These are phyloP conservation scores for Citrus maxima DNA, from an alignment of 345 rosid species.

Conservation along the genomic window DNA sequence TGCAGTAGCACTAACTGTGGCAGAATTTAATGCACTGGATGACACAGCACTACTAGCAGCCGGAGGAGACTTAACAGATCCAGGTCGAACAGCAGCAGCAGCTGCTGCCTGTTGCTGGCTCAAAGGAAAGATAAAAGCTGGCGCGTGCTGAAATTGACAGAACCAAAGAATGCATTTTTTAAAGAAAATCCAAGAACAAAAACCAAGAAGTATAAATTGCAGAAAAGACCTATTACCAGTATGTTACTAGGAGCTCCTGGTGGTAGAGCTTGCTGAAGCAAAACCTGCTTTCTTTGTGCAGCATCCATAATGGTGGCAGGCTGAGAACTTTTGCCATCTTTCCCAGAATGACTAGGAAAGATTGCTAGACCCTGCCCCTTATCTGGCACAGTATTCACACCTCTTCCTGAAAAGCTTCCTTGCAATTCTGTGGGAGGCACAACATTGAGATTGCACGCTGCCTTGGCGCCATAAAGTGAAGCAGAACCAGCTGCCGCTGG, in stretches of 20 bases:
- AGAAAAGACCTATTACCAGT: slow-evolving; percentile 45
- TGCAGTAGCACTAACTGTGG: slow-evolving; percentile 44
- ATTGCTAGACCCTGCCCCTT: slow-evolving; percentile 49
- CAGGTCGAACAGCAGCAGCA: slow-evolving; percentile 60
- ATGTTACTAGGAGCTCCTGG: slow-evolving; percentile 74
- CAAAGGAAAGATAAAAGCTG: slow-evolving; percentile 85
- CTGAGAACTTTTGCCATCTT: slow-evolving; percentile 52
- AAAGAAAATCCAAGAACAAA: neutral
- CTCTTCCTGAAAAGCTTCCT: slow-evolving; percentile 48
- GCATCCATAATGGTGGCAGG: slow-evolving; percentile 53
- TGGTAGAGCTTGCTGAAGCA: slow-evolving; percentile 81
- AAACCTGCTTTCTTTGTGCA: slow-evolving; percentile 73
- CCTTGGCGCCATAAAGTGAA: slow-evolving; percentile 71
- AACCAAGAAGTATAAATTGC: neutral
- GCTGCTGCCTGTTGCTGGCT: slow-evolving; percentile 83
- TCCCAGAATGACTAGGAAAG: slow-evolving; percentile 42
- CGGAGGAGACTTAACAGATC: slow-evolving; percentile 60
- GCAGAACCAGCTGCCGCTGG: slow-evolving; percentile 76
- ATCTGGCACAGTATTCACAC: slow-evolving; percentile 50
- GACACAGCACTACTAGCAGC: slow-evolving; percentile 38
- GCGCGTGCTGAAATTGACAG: slow-evolving; percentile 56
- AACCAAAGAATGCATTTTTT: neutral
- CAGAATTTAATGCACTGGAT: slow-evolving; percentile 41
- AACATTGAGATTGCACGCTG: slow-evolving; percentile 67
- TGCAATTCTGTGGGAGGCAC: slow-evolving; percentile 74